These are phyloP conservation scores for Beta corolliflora DNA, from an alignment of 179 eudicot species.

Conservation along the genomic window DNA sequence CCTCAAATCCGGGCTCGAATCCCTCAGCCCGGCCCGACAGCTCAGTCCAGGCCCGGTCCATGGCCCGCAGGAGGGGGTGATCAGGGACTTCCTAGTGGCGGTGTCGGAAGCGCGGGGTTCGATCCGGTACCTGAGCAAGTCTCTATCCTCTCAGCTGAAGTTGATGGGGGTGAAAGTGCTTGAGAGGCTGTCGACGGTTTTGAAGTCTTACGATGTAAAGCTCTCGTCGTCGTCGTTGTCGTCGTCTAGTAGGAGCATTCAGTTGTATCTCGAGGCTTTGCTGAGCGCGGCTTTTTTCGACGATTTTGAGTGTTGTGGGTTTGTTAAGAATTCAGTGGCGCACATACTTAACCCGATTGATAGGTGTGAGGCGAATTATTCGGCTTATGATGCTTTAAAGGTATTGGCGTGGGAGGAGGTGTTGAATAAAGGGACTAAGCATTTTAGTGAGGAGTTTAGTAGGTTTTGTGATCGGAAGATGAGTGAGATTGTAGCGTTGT, in stretches of 20 bases:
- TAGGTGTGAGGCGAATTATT: slow-evolving; percentile 50
- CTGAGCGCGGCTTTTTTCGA: slow-evolving; percentile 57
- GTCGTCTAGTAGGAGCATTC: slow-evolving; percentile 45
- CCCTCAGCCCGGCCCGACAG: slow-evolving; percentile 19
- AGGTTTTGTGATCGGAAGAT: slow-evolving; percentile 86
- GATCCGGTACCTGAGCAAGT: slow-evolving; percentile 56
- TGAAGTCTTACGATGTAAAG: slow-evolving; percentile 65
- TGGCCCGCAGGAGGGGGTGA: neutral
- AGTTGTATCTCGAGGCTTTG: slow-evolving; percentile 61
- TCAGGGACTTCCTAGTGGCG: slow-evolving; percentile 54
- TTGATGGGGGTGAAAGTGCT: slow-evolving; percentile 57
- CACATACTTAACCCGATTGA: slow-evolving; percentile 68
- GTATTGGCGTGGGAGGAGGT: slow-evolving; percentile 86
- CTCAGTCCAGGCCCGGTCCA: neutral
- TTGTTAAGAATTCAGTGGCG: slow-evolving; percentile 22
- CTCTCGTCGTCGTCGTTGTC: slow-evolving; percentile 10
- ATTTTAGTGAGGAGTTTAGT: slow-evolving; percentile 90
- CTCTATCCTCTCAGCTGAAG: slow-evolving; percentile 61
- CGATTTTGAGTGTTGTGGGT: slow-evolving; percentile 52
- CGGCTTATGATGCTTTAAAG: slow-evolving; percentile 39
- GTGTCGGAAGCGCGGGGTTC: slow-evolving; percentile 69
- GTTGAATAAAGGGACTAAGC: slow-evolving; percentile 72
- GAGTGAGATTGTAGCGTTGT: slow-evolving; percentile 82
- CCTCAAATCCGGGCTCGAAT: slow-evolving; percentile 67
- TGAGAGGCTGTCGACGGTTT: slow-evolving; percentile 49